Evolutionary conservation across 768 basidiomycete genomes (phyloP), one percentile per base, ranked within the genome.

Genomic region (Infundibulicybe gibba): DNA sequence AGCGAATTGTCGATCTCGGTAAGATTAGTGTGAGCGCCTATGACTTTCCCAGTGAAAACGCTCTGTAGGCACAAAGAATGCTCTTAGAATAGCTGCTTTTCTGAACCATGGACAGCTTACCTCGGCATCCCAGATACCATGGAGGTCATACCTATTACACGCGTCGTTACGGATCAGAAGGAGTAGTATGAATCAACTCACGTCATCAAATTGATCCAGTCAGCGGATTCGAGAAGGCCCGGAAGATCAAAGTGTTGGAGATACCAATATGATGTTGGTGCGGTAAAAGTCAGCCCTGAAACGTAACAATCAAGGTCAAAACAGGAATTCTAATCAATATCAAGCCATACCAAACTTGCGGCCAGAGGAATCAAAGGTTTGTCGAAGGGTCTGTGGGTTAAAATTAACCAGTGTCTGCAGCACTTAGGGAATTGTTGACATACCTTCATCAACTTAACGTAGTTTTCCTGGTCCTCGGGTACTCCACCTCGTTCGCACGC

Each of bases 191-290:
- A 50, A 25, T 25, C 25, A 43, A 38, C 35, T 14, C 35, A 38
- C 35, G 25, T 19, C 35, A 38, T 38, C 32, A 51, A 42, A 16
- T 50, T 54, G 39, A 45, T 35, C 61, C 61, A 62, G 30, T 62
- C 61, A n/a, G 54, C 53, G 2, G 32, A 43, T 20, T 57, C 40
- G n/a, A 56, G 15, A 21, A 63, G 33, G 1, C 41, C 53, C 3
- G 52, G 53, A 33, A 63, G 50, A 42, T 64, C 63, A 20, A 62
- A 64, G 33, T 64, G 52, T 44, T 64, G 63, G 8, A 64, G 47
- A 48, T 64, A 64, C 63, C 63, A 64, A 42, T 45, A 62, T 2
- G 52, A 54, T 1, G 61, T 58, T 0, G 61, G 61, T 1, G 57
- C 55, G 10, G 61, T 63, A 40, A 63, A 56, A 5, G 56, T 59